Base-by-base conservation (phyloP, 768 basidiomycete species). In the Hydnomerulius pinastri region DNA sequence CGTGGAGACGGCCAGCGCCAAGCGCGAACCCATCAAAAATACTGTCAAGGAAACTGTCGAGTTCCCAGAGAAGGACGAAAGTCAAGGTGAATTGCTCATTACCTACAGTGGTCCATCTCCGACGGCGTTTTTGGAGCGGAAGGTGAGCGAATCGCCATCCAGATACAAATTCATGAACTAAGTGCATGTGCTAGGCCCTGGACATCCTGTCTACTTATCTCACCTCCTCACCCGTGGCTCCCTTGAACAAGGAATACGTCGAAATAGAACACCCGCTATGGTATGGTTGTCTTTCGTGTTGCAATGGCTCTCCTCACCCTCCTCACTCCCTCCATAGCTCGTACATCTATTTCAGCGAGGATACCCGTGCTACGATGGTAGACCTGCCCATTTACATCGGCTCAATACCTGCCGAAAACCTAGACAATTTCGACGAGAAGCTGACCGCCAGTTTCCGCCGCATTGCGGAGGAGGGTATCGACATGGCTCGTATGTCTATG, bases 31-130 rank as follows among this genome's bases (percentile, higher is more conserved):
- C 6, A 79, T 90, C 17, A 62, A 75, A 29, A 58, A 73, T 38
- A 80, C 83, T 4, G 66, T 75, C 36, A 83, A 77, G 52, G 80
- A 88, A 53, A 73, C 77, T 0, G 84, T 98, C 15, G 91, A 95
- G 61, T 99, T 99, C 63, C 96, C 97, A 10, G 97, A 98, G 72
- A 85, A 92, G 67, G 95, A 98, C 60, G 96, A 98, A 74, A 90
- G 88, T 75, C 81, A 92, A 60, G 96, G 97, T 29, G 94, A 98
- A 73, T 63, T 98, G 6, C 71, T 79, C 17, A 78, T 98, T 41
- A 78, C 73, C 29, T 94, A 85, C 70, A 73, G 87, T 51, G 96
- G 95, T 4, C 90, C 92, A n/a, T 64, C 82, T 30, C 80, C 80
- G 12, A 81, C 79, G 51, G 78, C 82, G 48, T 90, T 85, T 62